Conservation (phyloP, 306 rosid genomes). For the Styphnolobium japonicum region DNA sequence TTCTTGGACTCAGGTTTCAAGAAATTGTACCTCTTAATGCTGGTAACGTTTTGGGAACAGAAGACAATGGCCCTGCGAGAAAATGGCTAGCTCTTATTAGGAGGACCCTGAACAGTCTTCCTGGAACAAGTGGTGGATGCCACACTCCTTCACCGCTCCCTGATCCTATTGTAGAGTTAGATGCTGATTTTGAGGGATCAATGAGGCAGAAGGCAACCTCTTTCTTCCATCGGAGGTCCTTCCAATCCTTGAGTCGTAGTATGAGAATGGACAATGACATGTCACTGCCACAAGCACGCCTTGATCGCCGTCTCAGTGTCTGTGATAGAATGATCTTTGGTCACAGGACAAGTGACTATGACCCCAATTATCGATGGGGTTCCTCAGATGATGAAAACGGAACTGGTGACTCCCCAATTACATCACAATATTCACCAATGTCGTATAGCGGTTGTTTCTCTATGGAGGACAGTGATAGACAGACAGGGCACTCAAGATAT, state of each 20-base stretch:
- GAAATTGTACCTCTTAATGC: slow-evolving; percentile 95
- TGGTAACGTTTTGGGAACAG: slow-evolving; percentile 84
- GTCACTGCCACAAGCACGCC: slow-evolving; percentile 51
- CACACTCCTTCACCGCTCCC: slow-evolving; percentile 82
- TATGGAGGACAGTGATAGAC: slow-evolving; percentile 67
- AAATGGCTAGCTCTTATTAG: slow-evolving; percentile 87
- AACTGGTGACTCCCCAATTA: slow-evolving; percentile 58
- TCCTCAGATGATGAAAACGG: slow-evolving; percentile 85
- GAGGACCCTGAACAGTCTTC: slow-evolving; percentile 78
- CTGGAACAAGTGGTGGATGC: slow-evolving; percentile 64
- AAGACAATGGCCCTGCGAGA: slow-evolving; percentile 86
- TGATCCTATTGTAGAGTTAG: slow-evolving; percentile 75
- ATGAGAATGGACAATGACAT: slow-evolving; percentile 78
- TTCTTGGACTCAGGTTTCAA: slow-evolving; percentile 62
- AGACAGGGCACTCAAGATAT: slow-evolving; percentile 65
- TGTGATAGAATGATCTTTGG: slow-evolving; percentile 77
- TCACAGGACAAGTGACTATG: slow-evolving; percentile 66
- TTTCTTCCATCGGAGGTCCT: slow-evolving; percentile 76
- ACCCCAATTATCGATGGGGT: slow-evolving; percentile 62
- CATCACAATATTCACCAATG: slow-evolving; percentile 59
- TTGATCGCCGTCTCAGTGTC: slow-evolving; percentile 74
- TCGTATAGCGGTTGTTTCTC: slow-evolving; percentile 45
- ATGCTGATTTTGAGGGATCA: slow-evolving; percentile 82
- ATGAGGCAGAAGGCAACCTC: slow-evolving; percentile 66
- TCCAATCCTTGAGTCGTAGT: slow-evolving; percentile 82